These are phyloP conservation scores for Epicoccum sorghinum DNA, from an alignment of 2,329 filamentous ascomycete genomes.

Conservation along the genomic window DNA sequence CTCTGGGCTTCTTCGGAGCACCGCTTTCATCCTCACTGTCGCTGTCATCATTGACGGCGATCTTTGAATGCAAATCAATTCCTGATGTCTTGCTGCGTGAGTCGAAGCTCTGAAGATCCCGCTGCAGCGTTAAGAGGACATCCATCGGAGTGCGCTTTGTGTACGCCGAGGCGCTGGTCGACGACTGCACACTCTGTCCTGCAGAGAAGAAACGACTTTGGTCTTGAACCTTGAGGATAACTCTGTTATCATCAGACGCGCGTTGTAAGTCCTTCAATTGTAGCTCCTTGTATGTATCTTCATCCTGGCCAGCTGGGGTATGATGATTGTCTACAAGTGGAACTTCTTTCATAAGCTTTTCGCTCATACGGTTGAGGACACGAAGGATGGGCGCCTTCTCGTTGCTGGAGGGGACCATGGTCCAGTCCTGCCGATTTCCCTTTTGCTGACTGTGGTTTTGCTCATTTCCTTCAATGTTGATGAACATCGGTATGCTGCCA, in stretches of 20 bases:
- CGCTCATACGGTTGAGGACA: slow-evolving; percentile 86
- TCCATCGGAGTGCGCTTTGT: slow-evolving; percentile 72
- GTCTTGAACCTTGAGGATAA: slow-evolving; percentile 86
- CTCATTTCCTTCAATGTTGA: slow-evolving; percentile 93
- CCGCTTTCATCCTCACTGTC: slow-evolving; percentile 64
- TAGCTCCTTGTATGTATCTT: slow-evolving; percentile 75
- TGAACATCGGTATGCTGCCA: slow-evolving; percentile 80
- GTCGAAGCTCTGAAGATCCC: slow-evolving; percentile 62
- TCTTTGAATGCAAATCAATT: slow-evolving; percentile 64
- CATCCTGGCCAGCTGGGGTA: slow-evolving; percentile 70
- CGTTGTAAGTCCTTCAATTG: slow-evolving; percentile 80
- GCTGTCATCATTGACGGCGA: slow-evolving; percentile 72
- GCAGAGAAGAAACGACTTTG: slow-evolving; percentile 80
- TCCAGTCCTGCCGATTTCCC: slow-evolving; percentile 86
- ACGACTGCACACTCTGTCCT: slow-evolving; percentile 51
- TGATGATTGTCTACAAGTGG: slow-evolving; percentile 75
- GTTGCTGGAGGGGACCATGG: slow-evolving; percentile 78
- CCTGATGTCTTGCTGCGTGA: slow-evolving; percentile 44
- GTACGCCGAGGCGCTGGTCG: slow-evolving; percentile 62
- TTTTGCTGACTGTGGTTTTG: slow-evolving; percentile 87
- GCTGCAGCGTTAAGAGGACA: slow-evolving; percentile 68
- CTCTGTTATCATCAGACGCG: slow-evolving; percentile 74
- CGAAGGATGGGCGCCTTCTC: slow-evolving; percentile 87
- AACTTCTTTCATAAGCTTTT: slow-evolving; percentile 91
- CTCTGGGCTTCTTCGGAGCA: slow-evolving; percentile 62